Evolutionary conservation across 1,284 basidiomycete species (phyloP), one percentile per base, ranked within the genome.

Genomic region (Lentinula novae-zelandiae): DNA sequence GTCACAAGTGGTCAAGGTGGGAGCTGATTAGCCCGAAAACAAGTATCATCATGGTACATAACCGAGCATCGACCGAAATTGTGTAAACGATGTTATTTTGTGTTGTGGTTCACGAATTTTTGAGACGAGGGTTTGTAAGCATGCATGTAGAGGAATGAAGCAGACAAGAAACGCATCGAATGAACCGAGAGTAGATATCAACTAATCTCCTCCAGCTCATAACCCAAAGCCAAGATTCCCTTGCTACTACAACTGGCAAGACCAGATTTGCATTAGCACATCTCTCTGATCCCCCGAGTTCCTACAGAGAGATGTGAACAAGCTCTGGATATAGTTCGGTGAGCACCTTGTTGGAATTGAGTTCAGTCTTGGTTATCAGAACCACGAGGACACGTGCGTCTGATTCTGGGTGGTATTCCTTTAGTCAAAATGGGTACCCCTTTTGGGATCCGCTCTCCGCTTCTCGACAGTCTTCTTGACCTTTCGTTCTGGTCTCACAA

Each of bases 401-500:
- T 2, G 5, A 46, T 22, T 12, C 20, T 5, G 42, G 2, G 9
- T n/a, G 17, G 20, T n/a, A 46, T 31, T n/a, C 10, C 15, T 4
- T 61, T 48, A 82, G 49, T 87, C 85, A 62, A 92, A 92, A 72
- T 94, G 92, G 57, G 82, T 86, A 1, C 92, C 91, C 33, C 93
- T 81, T 73, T 93, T 95, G 1, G 92, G 93, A 68, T 95, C 86
- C 48, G 89, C 90, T 56, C 89, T 81, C 42, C 93, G 83, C 72
- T 95, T 95, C 68, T 89, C 90, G 61, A 90, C 77, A 1, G 86
- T 85, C 73, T 95, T 95, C 66, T 82, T 82, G n/a, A 94, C 87
- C 71, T 94, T 94, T 53, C 91, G 82, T 68, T 95, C 92, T 1
- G 93, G 93, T 5, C 92, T 82, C 42, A 96, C 93, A 60, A 96